Conservation (phyloP, 169 alveolate species). For the Eimeria necatrix region DNA sequence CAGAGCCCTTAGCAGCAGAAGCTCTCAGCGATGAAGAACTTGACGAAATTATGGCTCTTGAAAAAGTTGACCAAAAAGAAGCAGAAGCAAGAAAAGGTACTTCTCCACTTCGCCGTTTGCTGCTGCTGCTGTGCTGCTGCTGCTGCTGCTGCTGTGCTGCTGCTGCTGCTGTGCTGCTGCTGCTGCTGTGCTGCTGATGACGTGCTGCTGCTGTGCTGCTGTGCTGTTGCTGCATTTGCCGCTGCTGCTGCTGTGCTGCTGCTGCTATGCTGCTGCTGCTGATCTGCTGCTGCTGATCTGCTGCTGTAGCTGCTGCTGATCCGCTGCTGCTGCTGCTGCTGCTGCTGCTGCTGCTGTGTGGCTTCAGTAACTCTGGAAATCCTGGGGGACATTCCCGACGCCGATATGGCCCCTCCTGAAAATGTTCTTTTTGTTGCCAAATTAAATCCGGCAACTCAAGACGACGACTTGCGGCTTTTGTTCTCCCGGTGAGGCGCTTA, state of each 20-base stretch:
- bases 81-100: slow-evolving; percentile 83
- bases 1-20: slow-evolving; percentile 78
- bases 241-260: too few relatives aligned
- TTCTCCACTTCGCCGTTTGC: too few relatives aligned
- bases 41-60: slow-evolving; percentile 76
- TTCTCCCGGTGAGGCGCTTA: slow-evolving; percentile 87
- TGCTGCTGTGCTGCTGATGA: not conserved
- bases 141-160: too few relatives aligned
- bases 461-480: slow-evolving; percentile 97
- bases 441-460: slow-evolving; percentile 98
- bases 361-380: slow-evolving; percentile 97
- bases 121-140: too few relatives aligned
- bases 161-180: too few relatives aligned
- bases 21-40: slow-evolving; percentile 53
- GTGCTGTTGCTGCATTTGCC: too few relatives aligned
- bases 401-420: slow-evolving; percentile 99
- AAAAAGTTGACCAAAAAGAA: slow-evolving; percentile 83
- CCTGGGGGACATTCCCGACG: slow-evolving; percentile 99
- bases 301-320: too few relatives aligned
- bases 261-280: too few relatives aligned
- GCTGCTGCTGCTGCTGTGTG: too few relatives aligned
- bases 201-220: not conserved
- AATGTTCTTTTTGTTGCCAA: slow-evolving; percentile 98
- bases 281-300: too few relatives aligned
- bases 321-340: too few relatives aligned